Evolutionary conservation across 2,329 filamentous ascomycete species (phyloP).

Genomic region (Westerdykella ornata): DNA sequence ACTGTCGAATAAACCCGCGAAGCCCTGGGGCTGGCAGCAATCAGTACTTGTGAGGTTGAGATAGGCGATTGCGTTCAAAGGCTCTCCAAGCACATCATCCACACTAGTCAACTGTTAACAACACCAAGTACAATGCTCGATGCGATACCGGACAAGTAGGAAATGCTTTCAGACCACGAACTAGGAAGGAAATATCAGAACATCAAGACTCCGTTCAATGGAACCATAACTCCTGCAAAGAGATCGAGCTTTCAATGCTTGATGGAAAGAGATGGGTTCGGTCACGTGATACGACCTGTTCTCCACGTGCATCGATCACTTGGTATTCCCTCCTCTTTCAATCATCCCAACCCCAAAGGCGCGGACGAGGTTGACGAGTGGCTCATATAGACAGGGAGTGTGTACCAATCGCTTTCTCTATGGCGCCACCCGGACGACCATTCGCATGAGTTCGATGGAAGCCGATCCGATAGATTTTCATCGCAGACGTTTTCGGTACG

Average conservation of each 20-base stretch:
- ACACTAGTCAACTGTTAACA: slow-evolving; percentile 10
- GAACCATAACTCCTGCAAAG: slow-evolving; percentile 22
- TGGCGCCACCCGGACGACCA: slow-evolving; percentile 61
- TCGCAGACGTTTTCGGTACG: slow-evolving; percentile 41
- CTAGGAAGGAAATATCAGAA: slow-evolving; percentile 13
- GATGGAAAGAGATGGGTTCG: slow-evolving; percentile 36
- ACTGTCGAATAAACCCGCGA: too few relatives aligned
- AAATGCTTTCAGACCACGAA: slow-evolving; percentile 3
- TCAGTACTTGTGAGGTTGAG: background rate
- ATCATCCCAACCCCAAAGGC: background rate
- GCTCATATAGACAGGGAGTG: slow-evolving; percentile 16
- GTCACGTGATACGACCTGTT: slow-evolving; percentile 10
- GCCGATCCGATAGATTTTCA: slow-evolving; percentile 39
- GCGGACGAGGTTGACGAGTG: background rate
- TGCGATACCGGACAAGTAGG: slow-evolving; percentile 16
- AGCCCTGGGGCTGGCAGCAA: too few relatives aligned
- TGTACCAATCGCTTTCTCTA: slow-evolving; percentile 46
- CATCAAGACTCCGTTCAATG: slow-evolving; percentile 9
- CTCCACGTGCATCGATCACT: too few relatives aligned
- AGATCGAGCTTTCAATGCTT: slow-evolving; percentile 41
- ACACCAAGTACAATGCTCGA: slow-evolving; percentile 7
- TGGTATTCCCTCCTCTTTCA: background rate
- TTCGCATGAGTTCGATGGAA: slow-evolving; percentile 50
- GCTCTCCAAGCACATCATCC: slow-evolving; percentile 24
- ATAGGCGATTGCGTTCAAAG: slow-evolving; percentile 21